Base-by-base conservation (phyloP, 2,329 filamentous ascomycete genomes). In the Penicillium verrucosum region DNA sequence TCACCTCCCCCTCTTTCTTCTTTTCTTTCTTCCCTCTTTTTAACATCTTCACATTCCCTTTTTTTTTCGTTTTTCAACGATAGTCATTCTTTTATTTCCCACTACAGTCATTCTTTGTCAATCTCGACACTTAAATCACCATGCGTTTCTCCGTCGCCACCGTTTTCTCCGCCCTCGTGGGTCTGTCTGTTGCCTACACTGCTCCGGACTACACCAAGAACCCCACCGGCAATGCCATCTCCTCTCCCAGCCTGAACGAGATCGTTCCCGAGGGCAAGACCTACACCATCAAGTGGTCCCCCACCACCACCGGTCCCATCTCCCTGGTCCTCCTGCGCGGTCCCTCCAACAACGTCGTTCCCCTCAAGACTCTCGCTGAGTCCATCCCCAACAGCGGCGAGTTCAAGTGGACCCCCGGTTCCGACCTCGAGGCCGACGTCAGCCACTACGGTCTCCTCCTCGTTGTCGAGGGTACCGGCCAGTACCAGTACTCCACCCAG, bases 401-500 rank as follows among this genome's bases (percentile, higher is more conserved):
- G 60, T 86, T 76, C 77, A 46, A 60, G 56, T 87, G 83, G 84
- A 82, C 80, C 42, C 82, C 82, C 41, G 65, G 75, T 58, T 69
- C 77, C 53, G 60, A 68, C 41, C 80, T 86, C 58, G 75, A 78
- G 65, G 68, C 69, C 59, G 79, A 81, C 59, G 69, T 68, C 60
- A 78, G 77, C 64, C 80, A 78, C 73, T 87, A 86, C 74, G 85
- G 84, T 59, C 76, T 87, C 68, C 78, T 85, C 70, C 73, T 88
- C 65, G 82, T 87, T 63, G 82, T 82, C 62, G 82, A 85, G 67
- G 75, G 77, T 48, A 82, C 77, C 60, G 82, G 84, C 69, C 73
- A 81, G 68, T 87, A 83, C 79, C 84, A 87, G 70, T 85, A 80
- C 74, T 81, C 80, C 42, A 82, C 81, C 57, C 83, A 86, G 71